Conservation (phyloP, 345 rosid genomes). For the Moringa oleifera region DNA sequence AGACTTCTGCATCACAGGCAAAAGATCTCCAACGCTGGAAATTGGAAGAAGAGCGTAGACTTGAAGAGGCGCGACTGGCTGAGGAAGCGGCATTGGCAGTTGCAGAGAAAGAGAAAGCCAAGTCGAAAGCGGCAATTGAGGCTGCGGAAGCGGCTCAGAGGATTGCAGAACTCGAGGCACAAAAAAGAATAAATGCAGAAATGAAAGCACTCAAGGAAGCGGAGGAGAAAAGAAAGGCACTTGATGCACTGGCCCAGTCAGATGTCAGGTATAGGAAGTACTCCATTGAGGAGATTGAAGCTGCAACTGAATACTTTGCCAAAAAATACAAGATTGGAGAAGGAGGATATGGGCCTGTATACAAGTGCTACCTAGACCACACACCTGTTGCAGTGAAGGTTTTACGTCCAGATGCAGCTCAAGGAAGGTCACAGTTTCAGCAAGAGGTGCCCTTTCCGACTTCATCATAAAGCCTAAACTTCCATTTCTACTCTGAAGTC, state of each 20-base stretch:
- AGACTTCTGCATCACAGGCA: slow-evolving; percentile 41
- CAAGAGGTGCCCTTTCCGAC: slow-evolving; percentile 55
- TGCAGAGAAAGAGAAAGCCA: slow-evolving; percentile 80
- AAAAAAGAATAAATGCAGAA: slow-evolving; percentile 67
- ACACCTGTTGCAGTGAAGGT: slow-evolving; percentile 85
- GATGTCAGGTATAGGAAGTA: slow-evolving; percentile 74
- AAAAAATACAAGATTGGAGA: slow-evolving; percentile 71
- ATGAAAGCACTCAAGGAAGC: slow-evolving; percentile 67
- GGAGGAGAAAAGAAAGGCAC: slow-evolving; percentile 65
- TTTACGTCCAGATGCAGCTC: slow-evolving; percentile 83
- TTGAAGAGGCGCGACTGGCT: slow-evolving; percentile 63
- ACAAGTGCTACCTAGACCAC: slow-evolving; percentile 68
- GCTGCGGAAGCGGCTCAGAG: slow-evolving; percentile 87
- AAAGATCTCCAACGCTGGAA: slow-evolving; percentile 80
- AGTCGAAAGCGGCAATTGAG: slow-evolving; percentile 74
- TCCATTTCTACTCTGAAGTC: slow-evolving; percentile 1
- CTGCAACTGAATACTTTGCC: slow-evolving; percentile 68
- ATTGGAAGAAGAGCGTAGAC: slow-evolving; percentile 63
- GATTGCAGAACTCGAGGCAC: slow-evolving; percentile 71
- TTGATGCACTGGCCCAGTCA: slow-evolving; percentile 43
- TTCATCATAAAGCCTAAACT: neutral
- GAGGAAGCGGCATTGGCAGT: slow-evolving; percentile 76
- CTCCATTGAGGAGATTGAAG: slow-evolving; percentile 75
- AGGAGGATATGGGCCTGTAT: slow-evolving; percentile 97
- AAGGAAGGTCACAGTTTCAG: slow-evolving; percentile 89